A percentile compares a stretch with the other conserved stretches of the same genome.
Conservation (phyloP, 805 yeast species). For the Jamesozyma lodderae region DNA sequence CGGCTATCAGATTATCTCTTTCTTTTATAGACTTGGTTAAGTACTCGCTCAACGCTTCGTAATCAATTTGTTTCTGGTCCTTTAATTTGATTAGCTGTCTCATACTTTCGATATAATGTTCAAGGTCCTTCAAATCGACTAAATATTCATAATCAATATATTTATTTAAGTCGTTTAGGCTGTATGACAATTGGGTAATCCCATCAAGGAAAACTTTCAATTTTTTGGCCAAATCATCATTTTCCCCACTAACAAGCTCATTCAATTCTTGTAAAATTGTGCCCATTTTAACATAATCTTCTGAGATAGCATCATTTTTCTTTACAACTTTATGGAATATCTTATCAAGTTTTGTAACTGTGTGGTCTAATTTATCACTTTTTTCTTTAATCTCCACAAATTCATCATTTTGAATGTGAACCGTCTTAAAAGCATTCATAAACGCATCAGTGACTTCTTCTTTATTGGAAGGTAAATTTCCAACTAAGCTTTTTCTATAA, state of each 20-base stretch:
- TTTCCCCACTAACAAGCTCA: slow-evolving; percentile 39
- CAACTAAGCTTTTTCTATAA: slow-evolving; percentile 21
- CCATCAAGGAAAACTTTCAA: slow-evolving; percentile 41
- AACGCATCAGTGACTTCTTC: slow-evolving; percentile 86
- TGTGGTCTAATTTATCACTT: slow-evolving; percentile 77
- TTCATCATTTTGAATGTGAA: slow-evolving; percentile 58
- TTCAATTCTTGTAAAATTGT: slow-evolving; percentile 62
- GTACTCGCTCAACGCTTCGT: slow-evolving; percentile 78
- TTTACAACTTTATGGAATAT: slow-evolving; percentile 65
- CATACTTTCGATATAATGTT: slow-evolving; percentile 63
- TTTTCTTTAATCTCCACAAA: slow-evolving; percentile 76
- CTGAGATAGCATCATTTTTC: slow-evolving; percentile 61
- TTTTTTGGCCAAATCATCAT: slow-evolving; percentile 23
- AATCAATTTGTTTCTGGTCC: slow-evolving; percentile 85
- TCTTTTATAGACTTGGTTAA: slow-evolving; percentile 63
- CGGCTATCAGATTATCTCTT: slow-evolving; percentile 43
- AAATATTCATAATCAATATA: slow-evolving; percentile 71
- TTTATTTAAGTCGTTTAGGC: slow-evolving; percentile 37
- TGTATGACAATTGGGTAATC: slow-evolving; percentile 35
- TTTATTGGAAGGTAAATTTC: slow-evolving; percentile 18
- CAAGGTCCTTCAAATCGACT: slow-evolving; percentile 76
- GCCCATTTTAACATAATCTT: slow-evolving; percentile 65
- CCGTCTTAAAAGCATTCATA: slow-evolving; percentile 86
- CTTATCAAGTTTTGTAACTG: slow-evolving; percentile 67
- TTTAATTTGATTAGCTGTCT: slow-evolving; percentile 68